Conservation (phyloP, 352 stramenopile genomes). For the Pythium volutum region DNA sequence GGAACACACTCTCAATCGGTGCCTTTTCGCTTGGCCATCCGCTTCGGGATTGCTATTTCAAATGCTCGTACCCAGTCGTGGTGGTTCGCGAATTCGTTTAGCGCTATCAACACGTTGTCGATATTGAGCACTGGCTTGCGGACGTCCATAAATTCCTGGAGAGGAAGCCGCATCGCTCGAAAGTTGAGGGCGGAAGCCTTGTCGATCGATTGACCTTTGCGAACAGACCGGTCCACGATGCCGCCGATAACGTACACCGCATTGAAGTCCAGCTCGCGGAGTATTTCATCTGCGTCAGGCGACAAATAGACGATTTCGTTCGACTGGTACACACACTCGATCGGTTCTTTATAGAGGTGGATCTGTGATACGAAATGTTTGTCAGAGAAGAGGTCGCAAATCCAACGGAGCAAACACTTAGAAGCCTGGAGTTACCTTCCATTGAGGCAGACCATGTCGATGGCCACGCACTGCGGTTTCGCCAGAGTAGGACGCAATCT, state of each 20-base stretch:
- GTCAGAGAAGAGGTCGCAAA: background rate
- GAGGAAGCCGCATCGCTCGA: slow-evolving; percentile 48
- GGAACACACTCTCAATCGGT: background rate
- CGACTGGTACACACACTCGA: slow-evolving; percentile 51
- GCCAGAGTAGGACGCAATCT: slow-evolving; percentile 45
- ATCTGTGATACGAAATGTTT: slow-evolving; percentile 9
- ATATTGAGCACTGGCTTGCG: slow-evolving; percentile 77
- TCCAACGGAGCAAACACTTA: background rate
- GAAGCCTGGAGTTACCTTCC: slow-evolving; percentile 49
- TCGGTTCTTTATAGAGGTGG: slow-evolving; percentile 35
- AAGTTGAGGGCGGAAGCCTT: slow-evolving; percentile 36
- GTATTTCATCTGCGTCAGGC: slow-evolving; percentile 70
- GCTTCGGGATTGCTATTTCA: slow-evolving; percentile 43
- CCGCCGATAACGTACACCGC: slow-evolving; percentile 77
- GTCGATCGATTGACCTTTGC: slow-evolving; percentile 38
- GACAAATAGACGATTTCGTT: slow-evolving; percentile 77
- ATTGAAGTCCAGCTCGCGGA: slow-evolving; percentile 43
- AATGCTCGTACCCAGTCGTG: slow-evolving; percentile 66
- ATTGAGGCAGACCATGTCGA: slow-evolving; percentile 44
- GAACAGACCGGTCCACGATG: slow-evolving; percentile 83
- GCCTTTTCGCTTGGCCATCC: slow-evolving; percentile 32
- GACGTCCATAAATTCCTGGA: slow-evolving; percentile 59
- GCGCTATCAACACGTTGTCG: slow-evolving; percentile 62
- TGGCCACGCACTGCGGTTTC: slow-evolving; percentile 31
- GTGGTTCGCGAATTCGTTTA: slow-evolving; percentile 78